Evolutionary conservation across 208 protist species (phyloP), one percentile per base, ranked within the genome.

Genomic region (Leishmania amazonensis): DNA sequence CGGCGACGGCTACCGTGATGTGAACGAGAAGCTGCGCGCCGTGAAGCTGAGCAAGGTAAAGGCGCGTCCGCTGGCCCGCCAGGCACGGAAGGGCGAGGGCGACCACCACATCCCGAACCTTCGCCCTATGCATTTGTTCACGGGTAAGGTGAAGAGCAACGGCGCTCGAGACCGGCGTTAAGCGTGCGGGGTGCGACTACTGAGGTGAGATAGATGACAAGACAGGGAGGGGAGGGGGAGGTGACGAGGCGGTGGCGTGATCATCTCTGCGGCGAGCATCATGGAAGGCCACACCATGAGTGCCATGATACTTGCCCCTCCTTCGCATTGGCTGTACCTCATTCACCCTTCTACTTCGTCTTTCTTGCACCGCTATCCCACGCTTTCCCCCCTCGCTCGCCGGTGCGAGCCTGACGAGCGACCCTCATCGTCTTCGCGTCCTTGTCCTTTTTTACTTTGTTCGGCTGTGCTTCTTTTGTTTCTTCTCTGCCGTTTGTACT

Each of bases 41-140:
- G 94, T 98, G 77, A 96, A 98, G 86, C 82, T 98, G 42, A 96
- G 91, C 85, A 93, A 96, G 76, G 88, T 97, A 54, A 96, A 97
- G 88, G 79, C 76, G 15, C 90, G 90, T 17, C 88, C 89, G 62
- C 89, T 90, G 53, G 91, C 91, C 47, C 88, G 88, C 53, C 86
- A 93, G 77, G 97, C 91, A 5, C 94, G 90, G 73, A 97, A 96
- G 83, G 95, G 98, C 65, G 99, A 99, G 87, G 94, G 95, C 76
- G 99, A 99, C 85, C 93, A 98, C 78, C 88, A 94, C 87, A 87
- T 99, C 51, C 90, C 87, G 74, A 96, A 97, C 91, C 75, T 98
- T 31, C 99, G 94, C 87, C 99, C 99, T 24, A 99, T 99, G 90
- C 99, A 99, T 90, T 87, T 99, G 72, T 99, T 99, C 85, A 95